A percentile compares a stretch with the other conserved stretches of the same genome.
Evolutionary conservation across 257 asterid genomes (phyloP).

Genomic region (Nicotiana tomentosiformis): DNA sequence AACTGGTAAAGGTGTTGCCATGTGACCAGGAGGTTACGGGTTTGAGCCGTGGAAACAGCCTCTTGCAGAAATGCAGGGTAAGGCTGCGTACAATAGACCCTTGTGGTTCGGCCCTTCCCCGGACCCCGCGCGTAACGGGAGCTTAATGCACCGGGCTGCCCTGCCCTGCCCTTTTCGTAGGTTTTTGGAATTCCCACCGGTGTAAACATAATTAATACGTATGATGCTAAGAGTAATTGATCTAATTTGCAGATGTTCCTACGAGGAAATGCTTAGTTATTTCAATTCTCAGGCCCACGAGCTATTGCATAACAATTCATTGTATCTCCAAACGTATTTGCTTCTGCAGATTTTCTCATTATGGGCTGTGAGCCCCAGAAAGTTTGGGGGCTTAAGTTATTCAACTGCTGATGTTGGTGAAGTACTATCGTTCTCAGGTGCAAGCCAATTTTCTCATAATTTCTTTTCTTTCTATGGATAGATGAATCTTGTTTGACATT

Average conservation of each 20-base stretch:
- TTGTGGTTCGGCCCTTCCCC: too few relatives aligned
- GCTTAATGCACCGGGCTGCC: too few relatives aligned
- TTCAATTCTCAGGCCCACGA: neutral
- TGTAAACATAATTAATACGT: neutral
- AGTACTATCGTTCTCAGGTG: constrained; percentile 73
- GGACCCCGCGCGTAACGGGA: too few relatives aligned
- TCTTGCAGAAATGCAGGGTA: too few relatives aligned
- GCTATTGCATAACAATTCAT: neutral
- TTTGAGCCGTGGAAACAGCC: too few relatives aligned
- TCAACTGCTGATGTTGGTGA: constrained; percentile 60
- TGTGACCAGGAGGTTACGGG: too few relatives aligned
- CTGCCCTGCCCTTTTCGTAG: too few relatives aligned
- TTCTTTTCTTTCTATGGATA: neutral
- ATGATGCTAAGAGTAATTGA: too few relatives aligned
- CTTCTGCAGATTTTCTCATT: constrained; percentile 62
- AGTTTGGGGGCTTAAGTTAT: constrained; percentile 59
- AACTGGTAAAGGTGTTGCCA: too few relatives aligned
- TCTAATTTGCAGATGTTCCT: too few relatives aligned
- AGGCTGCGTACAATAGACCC: too few relatives aligned
- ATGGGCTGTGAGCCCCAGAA: constrained; percentile 79
- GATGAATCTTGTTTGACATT: neutral
- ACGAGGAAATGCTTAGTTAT: neutral
- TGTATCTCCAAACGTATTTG: neutral
- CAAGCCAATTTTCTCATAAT: neutral
- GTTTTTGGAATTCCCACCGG: too few relatives aligned